phyloP scores from a whole-genome alignment of 768 basidiomycete species.

The Auricularia cornea region DNA sequence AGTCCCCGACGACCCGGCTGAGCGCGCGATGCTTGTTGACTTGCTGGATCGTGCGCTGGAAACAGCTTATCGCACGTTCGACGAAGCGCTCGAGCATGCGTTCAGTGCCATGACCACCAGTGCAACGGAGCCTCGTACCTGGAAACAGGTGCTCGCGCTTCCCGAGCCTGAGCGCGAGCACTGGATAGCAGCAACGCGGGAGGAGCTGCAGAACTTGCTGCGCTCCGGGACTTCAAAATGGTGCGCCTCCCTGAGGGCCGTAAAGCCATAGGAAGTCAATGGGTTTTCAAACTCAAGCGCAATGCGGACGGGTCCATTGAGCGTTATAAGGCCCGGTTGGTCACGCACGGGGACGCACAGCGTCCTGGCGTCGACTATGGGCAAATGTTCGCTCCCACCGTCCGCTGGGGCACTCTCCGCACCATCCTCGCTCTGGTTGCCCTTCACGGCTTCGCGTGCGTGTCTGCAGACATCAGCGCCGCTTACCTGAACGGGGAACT shows the following conservation, averaged over 20 bases:
- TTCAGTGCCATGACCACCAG: not conserved
- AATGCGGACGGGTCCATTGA: slow-evolving; percentile 14
- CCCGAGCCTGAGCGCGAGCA: not conserved
- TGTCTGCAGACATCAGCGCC: slow-evolving; percentile 6
- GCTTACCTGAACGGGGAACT: slow-evolving; percentile 13
- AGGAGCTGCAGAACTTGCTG: slow-evolving; percentile 16
- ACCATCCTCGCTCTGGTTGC: slow-evolving; percentile 19
- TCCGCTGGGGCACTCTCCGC: slow-evolving; percentile 15
- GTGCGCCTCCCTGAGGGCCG: slow-evolving; percentile 13
- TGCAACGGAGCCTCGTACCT: not conserved
- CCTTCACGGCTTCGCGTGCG: slow-evolving; percentile 1
- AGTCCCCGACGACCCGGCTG: not conserved
- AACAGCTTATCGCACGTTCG: not conserved
- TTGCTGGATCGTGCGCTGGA: not conserved
- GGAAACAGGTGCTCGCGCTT: not conserved
- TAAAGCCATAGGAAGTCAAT: slow-evolving; percentile 16
- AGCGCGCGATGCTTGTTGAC: not conserved
- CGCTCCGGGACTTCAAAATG: slow-evolving; percentile 25
- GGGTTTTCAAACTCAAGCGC: slow-evolving; percentile 21
- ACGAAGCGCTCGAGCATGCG: not conserved
- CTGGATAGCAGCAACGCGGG: slow-evolving; percentile 17
- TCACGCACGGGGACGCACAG: slow-evolving; percentile 33
- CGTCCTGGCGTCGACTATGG: slow-evolving; percentile 27
- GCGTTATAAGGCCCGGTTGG: slow-evolving; percentile 27
- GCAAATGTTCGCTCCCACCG: slow-evolving; percentile 26